Evolutionary conservation across 2,329 filamentous ascomycete genomes (phyloP), one percentile per base, ranked within the genome.

Genomic region (Cordyceps fumosorosea): DNA sequence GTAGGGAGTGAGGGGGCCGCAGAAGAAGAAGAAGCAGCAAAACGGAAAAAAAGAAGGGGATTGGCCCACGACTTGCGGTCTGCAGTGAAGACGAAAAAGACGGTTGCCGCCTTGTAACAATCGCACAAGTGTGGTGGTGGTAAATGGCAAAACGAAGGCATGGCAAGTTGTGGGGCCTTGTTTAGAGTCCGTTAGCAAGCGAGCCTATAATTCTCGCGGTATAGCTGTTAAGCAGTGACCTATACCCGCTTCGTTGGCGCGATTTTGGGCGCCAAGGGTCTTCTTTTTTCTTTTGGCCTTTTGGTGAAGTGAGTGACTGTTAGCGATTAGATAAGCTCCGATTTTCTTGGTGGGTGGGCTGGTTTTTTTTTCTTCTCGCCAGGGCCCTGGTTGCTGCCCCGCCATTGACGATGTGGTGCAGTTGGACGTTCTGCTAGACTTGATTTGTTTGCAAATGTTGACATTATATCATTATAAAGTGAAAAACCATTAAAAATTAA

Each of bases 271-370:
- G 47, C 22, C 44, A 45, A 45, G 20, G 32, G 18, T 53, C 53
- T 44, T n/a, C 16, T 4, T 8, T 53, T 47, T 44, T 34, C 53
- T 52, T 50, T 6, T 29, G 26, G 6, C 26, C 26, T 29, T 29
- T 29, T 29, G 29, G 29, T 6, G 29, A 29, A 37, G 48, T 34
- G 45, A 52, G 32, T 37, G 22, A 45, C 50, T 53, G 26, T 32
- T 24, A n/a, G 26, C 47, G 60, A 62, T 62, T 62, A 62, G 60
- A 62, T 62, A 62, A 57, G 54, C 47, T 29, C 32, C 16, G 37
- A 8, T 51, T 51, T 29, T 54, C 29, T 34, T 24, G 24, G 32
- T 34, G 58, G 29, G 32, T 32, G 16, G 26, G 5, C 29, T 34
- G 3, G 3, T 48, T 56, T 56, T 60, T 60, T 47, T 60, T 60